Evolutionary conservation across 2,329 filamentous ascomycete species (phyloP), one percentile per base, ranked within the genome.

Genomic region (Epichloe elymi): DNA sequence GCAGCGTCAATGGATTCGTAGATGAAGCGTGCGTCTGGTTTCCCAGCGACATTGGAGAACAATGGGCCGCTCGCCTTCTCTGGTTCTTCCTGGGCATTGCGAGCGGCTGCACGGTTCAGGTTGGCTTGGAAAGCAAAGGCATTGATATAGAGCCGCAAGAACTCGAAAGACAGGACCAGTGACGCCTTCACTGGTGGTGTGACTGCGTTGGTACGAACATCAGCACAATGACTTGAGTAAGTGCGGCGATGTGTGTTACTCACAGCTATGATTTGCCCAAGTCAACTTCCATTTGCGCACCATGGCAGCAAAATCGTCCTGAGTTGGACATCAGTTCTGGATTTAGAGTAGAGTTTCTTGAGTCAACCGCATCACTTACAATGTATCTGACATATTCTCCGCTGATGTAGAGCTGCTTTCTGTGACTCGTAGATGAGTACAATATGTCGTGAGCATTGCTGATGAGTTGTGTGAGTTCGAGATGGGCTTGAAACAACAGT

Each of bases 51-150:
- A 51, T 80, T 76, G 46, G 67, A 70, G 58, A 75, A 79, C 6
- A 68, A 68, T 7, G 67, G 65, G 64, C 56, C 66, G 60, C 55
- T 67, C 62, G 41, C 61, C 57, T 55, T 69, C 60, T 19, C 61
- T 59, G 56, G 65, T 64, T 45, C 63, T 61, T 58, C 68, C 68
- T 52, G 60, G 63, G 46, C 63, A 11, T 57, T 56, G 39, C 58
- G 51, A 7, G 60, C 45, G 5, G 72, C 56, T 67, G 65, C 51
- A 65, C 75, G 59, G 73, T 76, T 57, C 66, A 79, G 47, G 77
- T 82, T 85, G 3, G 84, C 83, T 61, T 88, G 84, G 57, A 87
- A 87, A 1, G 83, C 84, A 60, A 87, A 88, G 0, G 84, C 83
- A 53, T 86, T 86, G 47, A 83, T 85, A 62, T 88, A 88, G 1